Evolutionary conservation across 2,329 filamentous ascomycete genomes (phyloP).

Genomic region (Capronia americana): DNA sequence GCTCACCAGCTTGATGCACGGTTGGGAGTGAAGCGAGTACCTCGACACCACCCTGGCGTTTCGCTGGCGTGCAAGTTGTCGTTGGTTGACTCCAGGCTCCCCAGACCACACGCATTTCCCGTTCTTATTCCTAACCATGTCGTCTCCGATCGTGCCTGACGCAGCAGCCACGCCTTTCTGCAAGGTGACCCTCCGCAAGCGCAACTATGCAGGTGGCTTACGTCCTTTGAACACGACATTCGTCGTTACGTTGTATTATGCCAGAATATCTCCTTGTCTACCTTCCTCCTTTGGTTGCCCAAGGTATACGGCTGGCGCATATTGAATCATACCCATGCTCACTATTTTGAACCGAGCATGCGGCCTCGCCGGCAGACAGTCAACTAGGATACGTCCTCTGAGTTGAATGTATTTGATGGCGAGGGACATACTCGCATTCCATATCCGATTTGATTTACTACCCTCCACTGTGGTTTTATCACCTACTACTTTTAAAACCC

Average conservation of each 20-base stretch:
- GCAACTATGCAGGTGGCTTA: not conserved
- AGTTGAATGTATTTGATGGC: constrained; percentile 81
- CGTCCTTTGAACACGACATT: not conserved
- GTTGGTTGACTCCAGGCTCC: not conserved
- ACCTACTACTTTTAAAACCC: not conserved
- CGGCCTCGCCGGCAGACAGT: constrained; percentile 82
- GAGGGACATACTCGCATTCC: constrained; percentile 66
- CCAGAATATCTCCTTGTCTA: constrained; percentile 89
- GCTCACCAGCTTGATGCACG: constrained; percentile 7
- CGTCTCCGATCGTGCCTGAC: not conserved
- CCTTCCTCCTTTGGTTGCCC: constrained; percentile 68
- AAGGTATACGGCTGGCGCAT: constrained; percentile 95
- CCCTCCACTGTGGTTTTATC: not conserved
- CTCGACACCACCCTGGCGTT: not conserved
- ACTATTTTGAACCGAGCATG: constrained; percentile 44
- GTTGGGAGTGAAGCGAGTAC: not conserved
- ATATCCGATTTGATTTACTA: not conserved
- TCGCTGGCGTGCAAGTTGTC: not conserved
- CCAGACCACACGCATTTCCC: not conserved
- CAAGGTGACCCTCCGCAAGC: not conserved
- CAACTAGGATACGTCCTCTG: constrained; percentile 66
- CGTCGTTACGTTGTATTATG: constrained; percentile 50
- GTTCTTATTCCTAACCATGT: not conserved
- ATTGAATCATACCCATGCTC: constrained; percentile 59
- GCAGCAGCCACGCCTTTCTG: not conserved